Conservation (phyloP, 2,329 filamentous ascomycete genomes). For the Alternaria arbusti region DNA sequence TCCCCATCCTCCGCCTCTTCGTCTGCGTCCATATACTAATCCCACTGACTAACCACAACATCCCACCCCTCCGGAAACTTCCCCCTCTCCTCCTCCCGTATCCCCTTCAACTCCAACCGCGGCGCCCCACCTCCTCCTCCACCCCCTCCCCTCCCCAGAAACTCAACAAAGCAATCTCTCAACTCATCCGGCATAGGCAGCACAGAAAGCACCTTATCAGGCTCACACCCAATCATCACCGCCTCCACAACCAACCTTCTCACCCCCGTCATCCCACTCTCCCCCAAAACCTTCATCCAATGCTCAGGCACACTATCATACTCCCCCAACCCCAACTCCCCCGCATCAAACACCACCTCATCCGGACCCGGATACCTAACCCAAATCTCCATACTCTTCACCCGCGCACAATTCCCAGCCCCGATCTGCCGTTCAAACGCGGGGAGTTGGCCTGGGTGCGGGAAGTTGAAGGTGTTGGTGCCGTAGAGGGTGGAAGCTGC, state of each 20-base stretch:
- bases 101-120: background rate
- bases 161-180: background rate
- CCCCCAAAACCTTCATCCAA: background rate
- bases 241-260: background rate
- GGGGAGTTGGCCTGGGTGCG: background rate
- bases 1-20: background rate
- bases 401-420: background rate
- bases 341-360: background rate
- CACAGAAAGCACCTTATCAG: background rate
- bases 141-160: background rate
- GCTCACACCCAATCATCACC: background rate
- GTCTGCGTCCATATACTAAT: background rate
- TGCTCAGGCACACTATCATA: background rate
- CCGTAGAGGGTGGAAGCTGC: background rate
- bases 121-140: background rate
- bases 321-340: background rate
- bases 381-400: background rate
- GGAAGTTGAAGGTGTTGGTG: background rate
- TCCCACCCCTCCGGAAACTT: background rate
- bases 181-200: background rate
- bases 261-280: background rate
- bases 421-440: background rate
- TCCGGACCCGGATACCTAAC: background rate
- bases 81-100: background rate
- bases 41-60: background rate